phyloP scores from a whole-genome alignment of 139 green algal genomes.

The Dunaliella primolecta region DNA sequence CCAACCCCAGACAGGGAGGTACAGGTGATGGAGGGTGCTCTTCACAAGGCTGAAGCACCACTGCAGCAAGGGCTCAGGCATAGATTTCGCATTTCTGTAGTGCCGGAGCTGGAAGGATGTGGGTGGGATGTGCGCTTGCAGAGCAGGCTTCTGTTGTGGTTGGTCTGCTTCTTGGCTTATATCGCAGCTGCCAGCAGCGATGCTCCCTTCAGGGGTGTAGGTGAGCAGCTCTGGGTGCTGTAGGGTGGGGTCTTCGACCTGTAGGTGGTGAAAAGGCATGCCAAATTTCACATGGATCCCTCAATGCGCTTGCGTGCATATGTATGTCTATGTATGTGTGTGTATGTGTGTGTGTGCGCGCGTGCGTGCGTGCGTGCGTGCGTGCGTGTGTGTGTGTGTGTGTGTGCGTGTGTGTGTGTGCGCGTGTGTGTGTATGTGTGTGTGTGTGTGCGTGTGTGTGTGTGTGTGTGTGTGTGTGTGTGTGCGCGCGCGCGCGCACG shows the following conservation, averaged over 20 bases:
- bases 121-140: too few relatives aligned
- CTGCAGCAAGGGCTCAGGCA: background rate
- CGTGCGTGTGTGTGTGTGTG: background rate
- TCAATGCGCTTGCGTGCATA: background rate
- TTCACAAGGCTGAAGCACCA: slow-evolving; percentile 5
- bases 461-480: background rate
- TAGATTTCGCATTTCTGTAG: background rate
- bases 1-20: slow-evolving; percentile 10
- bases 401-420: background rate
- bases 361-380: background rate
- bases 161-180: background rate
- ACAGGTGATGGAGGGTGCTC: background rate
- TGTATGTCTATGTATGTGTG: background rate
- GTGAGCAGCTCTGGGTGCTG: background rate
- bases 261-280: too few relatives aligned
- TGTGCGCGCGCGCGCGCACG: background rate
- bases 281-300: too few relatives aligned
- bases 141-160: background rate
- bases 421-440: background rate
- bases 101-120: background rate
- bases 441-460: background rate
- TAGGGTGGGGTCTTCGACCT: background rate
- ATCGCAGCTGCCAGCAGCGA: background rate
- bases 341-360: background rate
- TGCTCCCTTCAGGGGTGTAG: background rate